Percentiles rank a stretch among this genome's conserved stretches.
These are phyloP conservation scores for Paracamarosporium sp. DNA, from an alignment of 2,329 filamentous ascomycete genomes.

Conservation along the genomic window DNA sequence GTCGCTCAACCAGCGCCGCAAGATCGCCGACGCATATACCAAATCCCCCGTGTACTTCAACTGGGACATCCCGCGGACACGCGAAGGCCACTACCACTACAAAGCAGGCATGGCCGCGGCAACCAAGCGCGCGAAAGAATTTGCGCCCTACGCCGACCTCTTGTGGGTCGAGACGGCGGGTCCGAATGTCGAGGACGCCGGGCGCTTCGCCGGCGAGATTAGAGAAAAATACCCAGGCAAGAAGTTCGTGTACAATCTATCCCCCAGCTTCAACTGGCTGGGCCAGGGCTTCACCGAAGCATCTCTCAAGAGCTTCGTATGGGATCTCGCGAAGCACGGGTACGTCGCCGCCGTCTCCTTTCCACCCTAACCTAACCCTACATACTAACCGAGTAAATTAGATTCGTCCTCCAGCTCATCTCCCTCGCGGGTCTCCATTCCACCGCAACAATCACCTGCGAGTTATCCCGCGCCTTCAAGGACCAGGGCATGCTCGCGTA, in stretches of 20 bases:
- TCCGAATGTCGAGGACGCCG: conserved; percentile 79
- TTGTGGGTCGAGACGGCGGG: conserved; percentile 97
- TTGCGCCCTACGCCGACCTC: conserved; percentile 90
- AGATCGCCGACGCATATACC: conserved; percentile 72
- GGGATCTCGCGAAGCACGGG: conserved; percentile 92
- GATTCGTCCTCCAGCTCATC: conserved; percentile 70
- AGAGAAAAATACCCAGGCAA: conserved; percentile 74
- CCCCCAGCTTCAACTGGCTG: conserved; percentile 99
- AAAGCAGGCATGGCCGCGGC: conserved; percentile 82
- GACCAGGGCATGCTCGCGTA: conserved; percentile 96
- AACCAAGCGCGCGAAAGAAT: conserved; percentile 90
- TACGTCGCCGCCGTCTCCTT: no score
- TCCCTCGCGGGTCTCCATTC: conserved; percentile 69
- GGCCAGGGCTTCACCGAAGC: conserved; percentile 86
- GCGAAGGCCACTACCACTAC: conserved; percentile 95
- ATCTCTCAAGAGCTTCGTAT: conserved; percentile 88
- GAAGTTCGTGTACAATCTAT: conserved; percentile 94
- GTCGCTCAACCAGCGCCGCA: conserved; percentile 78
- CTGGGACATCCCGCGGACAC: conserved; percentile 90
- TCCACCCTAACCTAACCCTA: no score
- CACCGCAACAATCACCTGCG: conserved; percentile 69
- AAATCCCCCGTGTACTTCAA: conserved; percentile 78
- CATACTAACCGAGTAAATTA: conserved; percentile 30
- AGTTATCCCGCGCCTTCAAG: conserved; percentile 84
- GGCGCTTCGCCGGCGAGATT: conserved; percentile 78